phyloP scores from a whole-genome alignment of 2,329 filamentous ascomycete genomes.

The Parascedosporium putredinis region DNA sequence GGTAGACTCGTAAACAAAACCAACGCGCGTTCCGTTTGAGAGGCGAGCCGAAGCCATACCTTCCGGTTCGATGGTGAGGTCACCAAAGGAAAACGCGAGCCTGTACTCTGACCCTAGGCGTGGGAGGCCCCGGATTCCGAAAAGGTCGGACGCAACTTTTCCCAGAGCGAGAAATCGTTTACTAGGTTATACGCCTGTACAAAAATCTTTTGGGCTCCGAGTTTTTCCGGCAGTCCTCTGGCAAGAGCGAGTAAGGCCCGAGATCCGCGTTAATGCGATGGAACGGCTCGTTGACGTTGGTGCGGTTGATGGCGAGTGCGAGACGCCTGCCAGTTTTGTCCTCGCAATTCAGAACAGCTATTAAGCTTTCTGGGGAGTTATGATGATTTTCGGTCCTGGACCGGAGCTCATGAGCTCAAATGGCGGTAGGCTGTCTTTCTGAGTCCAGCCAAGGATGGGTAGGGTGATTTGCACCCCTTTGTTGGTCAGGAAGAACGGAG shows the following conservation, averaged over 20 bases:
- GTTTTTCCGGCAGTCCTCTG: not conserved
- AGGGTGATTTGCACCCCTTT: slow-evolving; percentile 6
- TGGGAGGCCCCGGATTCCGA: not conserved
- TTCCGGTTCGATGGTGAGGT: not conserved
- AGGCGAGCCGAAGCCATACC: not conserved
- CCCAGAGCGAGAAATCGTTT: not conserved
- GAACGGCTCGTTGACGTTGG: not conserved
- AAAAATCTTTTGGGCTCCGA: not conserved
- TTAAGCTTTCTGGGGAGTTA: slow-evolving; percentile 3
- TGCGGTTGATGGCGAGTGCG: not conserved
- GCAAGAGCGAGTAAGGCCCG: not conserved
- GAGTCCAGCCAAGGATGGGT: not conserved
- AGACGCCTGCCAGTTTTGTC: not conserved
- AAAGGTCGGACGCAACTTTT: slow-evolving; percentile 1
- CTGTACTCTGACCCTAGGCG: not conserved
- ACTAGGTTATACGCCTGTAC: not conserved
- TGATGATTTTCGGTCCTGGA: not conserved
- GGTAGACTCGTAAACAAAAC: not conserved
- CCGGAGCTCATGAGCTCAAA: not conserved
- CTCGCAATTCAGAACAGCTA: slow-evolving; percentile 1
- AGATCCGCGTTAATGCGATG: slow-evolving; percentile 1
- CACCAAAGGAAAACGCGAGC: not conserved
- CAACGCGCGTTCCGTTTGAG: not conserved
- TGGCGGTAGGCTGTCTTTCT: not conserved
- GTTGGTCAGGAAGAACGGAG: slow-evolving; percentile 7